Conservation (phyloP, 2,329 filamentous ascomycete species). For the Penicillium sp. region DNA sequence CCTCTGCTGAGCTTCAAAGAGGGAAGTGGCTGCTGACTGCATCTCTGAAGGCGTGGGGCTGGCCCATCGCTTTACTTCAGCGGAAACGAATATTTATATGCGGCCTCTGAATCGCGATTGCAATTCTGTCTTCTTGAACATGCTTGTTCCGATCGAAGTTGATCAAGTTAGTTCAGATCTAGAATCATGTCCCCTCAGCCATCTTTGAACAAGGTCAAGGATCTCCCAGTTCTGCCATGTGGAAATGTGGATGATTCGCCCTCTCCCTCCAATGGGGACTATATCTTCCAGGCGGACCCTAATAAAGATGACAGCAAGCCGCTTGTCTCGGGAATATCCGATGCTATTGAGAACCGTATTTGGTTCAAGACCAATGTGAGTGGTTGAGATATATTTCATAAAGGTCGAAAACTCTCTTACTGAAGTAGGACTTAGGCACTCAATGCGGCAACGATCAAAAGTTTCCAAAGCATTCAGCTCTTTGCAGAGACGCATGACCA, state of each 20-base stretch:
- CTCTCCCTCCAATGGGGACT: neutral
- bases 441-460: neutral
- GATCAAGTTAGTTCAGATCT: neutral
- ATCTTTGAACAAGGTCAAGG: neutral
- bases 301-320: neutral
- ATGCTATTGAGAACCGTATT: constrained; percentile 1
- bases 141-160: neutral
- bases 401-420: neutral
- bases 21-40: neutral
- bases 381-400: neutral
- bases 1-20: neutral
- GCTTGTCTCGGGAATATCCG: neutral
- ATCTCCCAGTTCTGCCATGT: neutral
- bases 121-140: neutral
- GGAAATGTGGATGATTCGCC: constrained; percentile 1
- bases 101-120: neutral
- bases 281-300: neutral
- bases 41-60: neutral
- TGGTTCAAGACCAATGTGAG: constrained; percentile 4
- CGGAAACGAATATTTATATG: neutral
- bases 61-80: neutral
- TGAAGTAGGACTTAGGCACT: neutral
- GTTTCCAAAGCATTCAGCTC: constrained; percentile 2
- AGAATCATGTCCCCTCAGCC: constrained; percentile 1
- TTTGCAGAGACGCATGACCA: constrained; percentile 4